Percentiles rank a stretch among this genome's conserved stretches.
Conservation (phyloP, 139 green algal species). For the Tetratostichococcus sp. region DNA sequence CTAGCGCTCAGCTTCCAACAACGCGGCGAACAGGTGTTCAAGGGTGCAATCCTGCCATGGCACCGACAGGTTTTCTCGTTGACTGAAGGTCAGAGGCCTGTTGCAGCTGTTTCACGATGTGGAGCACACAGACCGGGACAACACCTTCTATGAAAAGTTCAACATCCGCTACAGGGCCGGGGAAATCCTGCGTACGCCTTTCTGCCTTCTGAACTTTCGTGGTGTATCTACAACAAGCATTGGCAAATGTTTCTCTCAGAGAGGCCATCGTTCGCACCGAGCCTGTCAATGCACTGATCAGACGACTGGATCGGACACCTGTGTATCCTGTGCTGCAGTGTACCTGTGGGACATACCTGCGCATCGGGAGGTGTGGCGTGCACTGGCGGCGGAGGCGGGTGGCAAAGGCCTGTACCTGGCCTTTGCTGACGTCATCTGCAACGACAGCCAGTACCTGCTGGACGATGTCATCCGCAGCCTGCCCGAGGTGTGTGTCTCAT, state of each 20-base stretch:
- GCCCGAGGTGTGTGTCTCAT: slow-evolving; percentile 45
- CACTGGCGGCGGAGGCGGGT: slow-evolving; percentile 16
- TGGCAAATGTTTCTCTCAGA: no score
- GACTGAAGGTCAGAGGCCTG: slow-evolving; percentile 44
- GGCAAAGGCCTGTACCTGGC: slow-evolving; percentile 36
- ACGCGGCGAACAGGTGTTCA: no score
- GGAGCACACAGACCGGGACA: slow-evolving; percentile 63
- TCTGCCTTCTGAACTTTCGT: not conserved
- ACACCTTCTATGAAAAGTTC: slow-evolving; percentile 95
- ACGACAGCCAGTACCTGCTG: slow-evolving; percentile 87
- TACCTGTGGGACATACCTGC: slow-evolving; percentile 79
- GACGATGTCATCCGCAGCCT: slow-evolving; percentile 86
- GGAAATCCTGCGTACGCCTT: slow-evolving; percentile 60
- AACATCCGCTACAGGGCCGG: slow-evolving; percentile 73
- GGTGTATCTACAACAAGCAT: no score
- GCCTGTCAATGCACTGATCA: no score
- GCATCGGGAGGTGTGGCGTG: slow-evolving; percentile 44
- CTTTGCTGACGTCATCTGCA: slow-evolving; percentile 93
- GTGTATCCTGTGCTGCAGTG: no score
- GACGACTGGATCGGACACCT: no score
- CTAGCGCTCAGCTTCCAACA: no score
- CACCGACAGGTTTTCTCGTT: not conserved
- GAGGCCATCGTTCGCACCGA: no score
- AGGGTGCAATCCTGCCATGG: no score
- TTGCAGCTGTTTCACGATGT: slow-evolving; percentile 88